Conservation (phyloP, 352 stramenopile species). For the Pythium dissotocum region DNA sequence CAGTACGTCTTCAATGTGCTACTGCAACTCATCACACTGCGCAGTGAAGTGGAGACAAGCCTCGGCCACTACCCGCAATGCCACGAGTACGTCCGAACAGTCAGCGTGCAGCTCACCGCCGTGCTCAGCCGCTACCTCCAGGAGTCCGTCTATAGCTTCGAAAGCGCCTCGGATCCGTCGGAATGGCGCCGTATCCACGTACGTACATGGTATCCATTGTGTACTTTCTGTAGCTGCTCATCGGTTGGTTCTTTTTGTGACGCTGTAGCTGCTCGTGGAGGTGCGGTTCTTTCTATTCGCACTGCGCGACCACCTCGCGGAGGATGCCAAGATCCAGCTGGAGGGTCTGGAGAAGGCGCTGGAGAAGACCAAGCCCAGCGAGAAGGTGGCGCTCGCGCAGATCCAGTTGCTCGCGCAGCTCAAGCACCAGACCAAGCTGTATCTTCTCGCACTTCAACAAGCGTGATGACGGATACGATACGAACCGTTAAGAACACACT, state of each 20-base stretch:
- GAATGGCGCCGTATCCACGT: slow-evolving; percentile 73
- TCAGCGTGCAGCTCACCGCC: slow-evolving; percentile 56
- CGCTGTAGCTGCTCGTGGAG: slow-evolving; percentile 67
- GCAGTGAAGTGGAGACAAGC: slow-evolving; percentile 69
- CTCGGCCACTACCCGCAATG: slow-evolving; percentile 60
- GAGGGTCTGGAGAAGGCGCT: slow-evolving; percentile 53
- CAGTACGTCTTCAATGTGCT: slow-evolving; percentile 86
- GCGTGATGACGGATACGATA: slow-evolving; percentile 1
- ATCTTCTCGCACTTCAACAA: slow-evolving; percentile 65
- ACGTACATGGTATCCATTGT: slow-evolving; percentile 22
- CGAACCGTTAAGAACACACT: slow-evolving; percentile 12
- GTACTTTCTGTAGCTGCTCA: not conserved
- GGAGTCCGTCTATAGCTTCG: slow-evolving; percentile 34
- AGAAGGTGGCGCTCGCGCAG: slow-evolving; percentile 41
- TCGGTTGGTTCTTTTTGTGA: not conserved
- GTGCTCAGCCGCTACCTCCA: slow-evolving; percentile 49
- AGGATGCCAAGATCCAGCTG: slow-evolving; percentile 55
- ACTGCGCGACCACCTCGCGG: slow-evolving; percentile 51
- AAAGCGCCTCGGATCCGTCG: slow-evolving; percentile 19
- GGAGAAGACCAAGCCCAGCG: slow-evolving; percentile 35
- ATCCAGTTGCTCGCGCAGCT: slow-evolving; percentile 65
- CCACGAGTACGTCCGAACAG: slow-evolving; percentile 50
- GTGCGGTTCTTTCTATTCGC: slow-evolving; percentile 67
- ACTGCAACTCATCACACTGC: slow-evolving; percentile 70
- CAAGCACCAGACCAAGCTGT: slow-evolving; percentile 82